phyloP scores from a whole-genome alignment of 2,329 filamentous ascomycete genomes.

The Ophiocordyceps sinensis region DNA sequence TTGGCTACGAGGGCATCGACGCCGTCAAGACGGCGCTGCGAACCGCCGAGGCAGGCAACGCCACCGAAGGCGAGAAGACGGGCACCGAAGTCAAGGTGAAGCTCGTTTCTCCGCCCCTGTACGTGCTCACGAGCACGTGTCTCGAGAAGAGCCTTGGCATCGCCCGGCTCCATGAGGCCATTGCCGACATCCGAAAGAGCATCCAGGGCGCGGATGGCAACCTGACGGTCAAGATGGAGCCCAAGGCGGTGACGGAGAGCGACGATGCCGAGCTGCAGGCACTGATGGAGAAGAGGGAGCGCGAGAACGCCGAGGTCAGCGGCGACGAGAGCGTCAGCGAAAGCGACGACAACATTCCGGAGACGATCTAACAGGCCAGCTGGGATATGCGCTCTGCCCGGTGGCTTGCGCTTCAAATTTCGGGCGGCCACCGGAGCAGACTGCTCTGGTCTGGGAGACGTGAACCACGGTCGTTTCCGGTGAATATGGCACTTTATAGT shows the following conservation, averaged over 20 bases:
- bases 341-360: slow-evolving; percentile 66
- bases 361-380: slow-evolving; percentile 18
- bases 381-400: neutral
- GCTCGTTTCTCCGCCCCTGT: slow-evolving; percentile 92
- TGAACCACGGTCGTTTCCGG: too few relatives aligned
- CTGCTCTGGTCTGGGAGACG: too few relatives aligned
- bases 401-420: too few relatives aligned
- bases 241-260: slow-evolving; percentile 96
- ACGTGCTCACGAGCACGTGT: slow-evolving; percentile 90
- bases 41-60: slow-evolving; percentile 86
- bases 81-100: slow-evolving; percentile 96
- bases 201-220: slow-evolving; percentile 68
- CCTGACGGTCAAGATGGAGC: slow-evolving; percentile 91
- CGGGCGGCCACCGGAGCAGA: too few relatives aligned
- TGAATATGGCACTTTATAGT: too few relatives aligned
- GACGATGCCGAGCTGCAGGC: slow-evolving; percentile 95
- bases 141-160: slow-evolving; percentile 87
- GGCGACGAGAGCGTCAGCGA: slow-evolving; percentile 94
- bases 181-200: slow-evolving; percentile 68
- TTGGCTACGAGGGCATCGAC: slow-evolving; percentile 95
- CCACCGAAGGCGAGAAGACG: slow-evolving; percentile 26
- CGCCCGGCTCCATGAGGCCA: slow-evolving; percentile 71
- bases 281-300: slow-evolving; percentile 97
- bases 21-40: slow-evolving; percentile 89
- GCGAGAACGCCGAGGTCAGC: slow-evolving; percentile 94